Percentiles rank a stretch among this genome's conserved stretches.
Evolutionary conservation across 2,329 filamentous ascomycete genomes (phyloP).

Genomic region (Annulohypoxylon truncatum): DNA sequence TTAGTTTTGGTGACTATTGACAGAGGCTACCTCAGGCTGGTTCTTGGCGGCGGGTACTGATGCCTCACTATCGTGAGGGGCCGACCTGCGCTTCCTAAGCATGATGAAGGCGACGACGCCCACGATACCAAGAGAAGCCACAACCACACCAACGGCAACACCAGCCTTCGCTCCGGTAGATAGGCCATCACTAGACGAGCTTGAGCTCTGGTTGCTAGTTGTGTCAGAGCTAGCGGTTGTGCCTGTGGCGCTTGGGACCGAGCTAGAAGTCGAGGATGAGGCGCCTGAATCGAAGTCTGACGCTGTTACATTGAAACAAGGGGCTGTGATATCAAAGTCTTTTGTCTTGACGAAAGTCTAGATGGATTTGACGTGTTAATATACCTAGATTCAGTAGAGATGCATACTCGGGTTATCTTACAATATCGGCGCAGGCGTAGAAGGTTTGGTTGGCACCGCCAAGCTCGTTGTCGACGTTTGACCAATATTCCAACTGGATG

Average conservation of each 20-base stretch:
- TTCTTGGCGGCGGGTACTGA: slow-evolving; percentile 17
- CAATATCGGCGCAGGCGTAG: slow-evolving; percentile 55
- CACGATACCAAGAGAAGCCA: slow-evolving; percentile 49
- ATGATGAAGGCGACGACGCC: slow-evolving; percentile 47
- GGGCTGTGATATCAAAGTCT: slow-evolving; percentile 47
- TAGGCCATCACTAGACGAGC: slow-evolving; percentile 44
- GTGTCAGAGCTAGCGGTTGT: slow-evolving; percentile 10
- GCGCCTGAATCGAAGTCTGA: slow-evolving; percentile 46
- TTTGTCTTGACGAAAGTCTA: slow-evolving; percentile 50
- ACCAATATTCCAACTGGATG: slow-evolving; percentile 54
- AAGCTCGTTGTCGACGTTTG: slow-evolving; percentile 47
- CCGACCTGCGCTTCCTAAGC: slow-evolving; percentile 40
- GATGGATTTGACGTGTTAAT: not conserved
- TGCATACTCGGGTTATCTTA: slow-evolving; percentile 36
- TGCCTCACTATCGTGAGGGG: slow-evolving; percentile 26
- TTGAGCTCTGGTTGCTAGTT: slow-evolving; percentile 5
- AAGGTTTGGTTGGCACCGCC: slow-evolving; percentile 52
- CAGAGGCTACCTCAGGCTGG: slow-evolving; percentile 38
- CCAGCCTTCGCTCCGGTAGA: slow-evolving; percentile 52
- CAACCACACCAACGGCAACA: slow-evolving; percentile 52
- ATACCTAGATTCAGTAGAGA: not conserved
- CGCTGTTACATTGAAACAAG: slow-evolving; percentile 55
- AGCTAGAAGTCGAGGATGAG: slow-evolving; percentile 40
- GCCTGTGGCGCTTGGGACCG: slow-evolving; percentile 32
- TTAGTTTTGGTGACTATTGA: slow-evolving; percentile 28